Evolutionary conservation across 345 rosid species (phyloP).

Genomic region (Murraya paniculata): DNA sequence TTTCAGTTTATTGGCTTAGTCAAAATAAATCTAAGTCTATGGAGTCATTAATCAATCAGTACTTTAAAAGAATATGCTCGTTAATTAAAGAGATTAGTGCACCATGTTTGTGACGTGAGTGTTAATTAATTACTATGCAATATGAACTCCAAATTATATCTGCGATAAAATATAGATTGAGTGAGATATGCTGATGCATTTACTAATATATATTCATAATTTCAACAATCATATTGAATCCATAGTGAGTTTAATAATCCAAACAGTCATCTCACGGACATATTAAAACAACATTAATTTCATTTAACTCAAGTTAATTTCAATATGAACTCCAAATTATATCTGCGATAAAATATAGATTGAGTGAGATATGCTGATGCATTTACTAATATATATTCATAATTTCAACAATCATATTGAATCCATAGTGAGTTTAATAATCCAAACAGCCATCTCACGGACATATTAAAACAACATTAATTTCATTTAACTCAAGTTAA

Average conservation of each 20-base stretch:
- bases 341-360: background rate
- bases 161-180: background rate
- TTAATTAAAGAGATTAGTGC: conserved; percentile 6
- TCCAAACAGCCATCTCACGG: conserved; percentile 15
- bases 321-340: background rate
- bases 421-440: conserved; percentile 33
- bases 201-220: conserved; percentile 3
- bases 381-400: background rate
- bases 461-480: conserved; percentile 2
- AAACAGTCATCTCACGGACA: conserved; percentile 13
- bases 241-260: conserved; percentile 32
- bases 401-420: conserved; percentile 28
- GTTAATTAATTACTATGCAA: background rate
- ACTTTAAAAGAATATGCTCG: background rate
- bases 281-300: too few species aligned
- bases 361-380: background rate
- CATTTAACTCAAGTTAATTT: too few species aligned
- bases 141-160: background rate
- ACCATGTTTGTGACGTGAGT: conserved; percentile 1
- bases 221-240: conserved; percentile 29
- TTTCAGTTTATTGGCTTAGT: background rate
- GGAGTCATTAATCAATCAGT: background rate
- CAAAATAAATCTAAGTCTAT: background rate
- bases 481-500: conserved; percentile 11
- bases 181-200: background rate